These are phyloP conservation scores for Casuarina equisetifolia DNA, from an alignment of 306 rosid species.

Conservation along the genomic window DNA sequence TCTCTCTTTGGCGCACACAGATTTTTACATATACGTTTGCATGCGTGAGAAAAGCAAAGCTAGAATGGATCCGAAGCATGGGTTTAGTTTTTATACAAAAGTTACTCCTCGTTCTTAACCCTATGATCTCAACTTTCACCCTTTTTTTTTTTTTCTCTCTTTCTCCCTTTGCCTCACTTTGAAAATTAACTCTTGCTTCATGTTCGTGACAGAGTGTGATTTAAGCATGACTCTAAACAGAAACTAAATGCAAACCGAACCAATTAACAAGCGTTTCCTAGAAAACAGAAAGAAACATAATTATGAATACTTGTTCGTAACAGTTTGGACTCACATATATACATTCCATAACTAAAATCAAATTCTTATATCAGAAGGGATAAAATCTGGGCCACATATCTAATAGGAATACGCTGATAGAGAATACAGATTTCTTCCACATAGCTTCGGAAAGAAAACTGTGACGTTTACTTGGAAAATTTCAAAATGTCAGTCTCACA, in stretches of 20 bases:
- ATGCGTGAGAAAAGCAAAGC: no score
- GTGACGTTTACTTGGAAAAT: constrained; percentile 49
- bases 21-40: no score
- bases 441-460: background rate
- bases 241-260: background rate
- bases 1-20: no score
- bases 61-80: no score
- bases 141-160: no score
- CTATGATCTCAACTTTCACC: no score
- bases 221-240: background rate
- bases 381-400: background rate
- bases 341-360: constrained; percentile 20
- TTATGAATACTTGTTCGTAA: background rate
- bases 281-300: background rate
- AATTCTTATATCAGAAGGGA: background rate
- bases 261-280: background rate
- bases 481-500: constrained; percentile 59
- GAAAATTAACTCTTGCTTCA: no score
- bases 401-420: background rate
- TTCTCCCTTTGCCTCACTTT: no score
- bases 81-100: no score
- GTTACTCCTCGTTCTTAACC: no score
- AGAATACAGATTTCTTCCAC: background rate
- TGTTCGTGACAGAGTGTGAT: background rate
- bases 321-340: constrained; percentile 16